Evolutionary conservation across 495 filamentous ascomycete species (phyloP).

Genomic region (Rusavskia elegans): DNA sequence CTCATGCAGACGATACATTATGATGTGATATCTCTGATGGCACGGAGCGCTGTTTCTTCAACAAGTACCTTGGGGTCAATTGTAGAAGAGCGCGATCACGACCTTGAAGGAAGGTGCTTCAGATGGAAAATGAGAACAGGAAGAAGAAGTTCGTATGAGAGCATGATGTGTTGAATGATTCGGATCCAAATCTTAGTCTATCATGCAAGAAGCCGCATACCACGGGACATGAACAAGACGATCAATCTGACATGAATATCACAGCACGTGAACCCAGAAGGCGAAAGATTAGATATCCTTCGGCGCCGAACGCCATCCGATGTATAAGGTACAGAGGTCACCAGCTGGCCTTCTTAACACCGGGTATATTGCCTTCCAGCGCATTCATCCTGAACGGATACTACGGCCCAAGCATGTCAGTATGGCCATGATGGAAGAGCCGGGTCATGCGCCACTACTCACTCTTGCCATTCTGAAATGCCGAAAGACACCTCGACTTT

Average conservation of each 20-base stretch:
- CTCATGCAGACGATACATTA: constrained; percentile 54
- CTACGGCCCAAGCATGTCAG: constrained; percentile 31
- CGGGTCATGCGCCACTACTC: constrained; percentile 16
- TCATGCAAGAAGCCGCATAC: too few species aligned
- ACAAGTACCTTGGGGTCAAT: too few species aligned
- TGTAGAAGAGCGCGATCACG: too few species aligned
- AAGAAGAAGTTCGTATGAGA: too few species aligned
- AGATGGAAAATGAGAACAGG: too few species aligned
- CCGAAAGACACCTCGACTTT: constrained; percentile 66
- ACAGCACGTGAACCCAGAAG: neutral
- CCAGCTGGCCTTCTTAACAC: constrained; percentile 94
- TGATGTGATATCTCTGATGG: neutral
- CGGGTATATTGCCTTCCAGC: constrained; percentile 71
- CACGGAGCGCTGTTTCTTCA: too few species aligned
- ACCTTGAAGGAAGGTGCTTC: too few species aligned
- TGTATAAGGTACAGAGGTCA: constrained; percentile 19
- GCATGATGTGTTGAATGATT: too few species aligned
- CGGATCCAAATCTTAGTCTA: too few species aligned
- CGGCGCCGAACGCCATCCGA: neutral
- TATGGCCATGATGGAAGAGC: constrained; percentile 1
- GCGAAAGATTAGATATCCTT: neutral
- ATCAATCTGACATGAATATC: neutral
- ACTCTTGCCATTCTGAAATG: constrained; percentile 88
- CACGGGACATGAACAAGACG: too few species aligned
- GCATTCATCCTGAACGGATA: constrained; percentile 87